Percentiles rank a stretch among this genome's conserved stretches.
phyloP scores from a whole-genome alignment of 345 rosid genomes.

The Citrus sp. region DNA sequence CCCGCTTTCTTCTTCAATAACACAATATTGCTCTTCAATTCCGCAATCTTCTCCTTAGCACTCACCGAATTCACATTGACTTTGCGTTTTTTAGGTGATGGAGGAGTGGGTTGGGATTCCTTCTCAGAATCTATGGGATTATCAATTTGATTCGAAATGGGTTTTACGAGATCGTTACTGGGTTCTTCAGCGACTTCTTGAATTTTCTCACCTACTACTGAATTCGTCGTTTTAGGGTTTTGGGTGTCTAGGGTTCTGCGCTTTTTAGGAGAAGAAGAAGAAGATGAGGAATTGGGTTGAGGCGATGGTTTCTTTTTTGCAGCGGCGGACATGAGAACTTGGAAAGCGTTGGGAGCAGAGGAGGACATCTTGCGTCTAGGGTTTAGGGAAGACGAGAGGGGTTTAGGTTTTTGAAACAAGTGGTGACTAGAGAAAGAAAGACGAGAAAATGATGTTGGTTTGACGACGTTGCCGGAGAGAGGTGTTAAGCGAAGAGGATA shows the following conservation, averaged over 20 bases:
- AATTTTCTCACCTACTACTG: background rate
- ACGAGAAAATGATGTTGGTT: slow-evolving; percentile 14
- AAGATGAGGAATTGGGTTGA: slow-evolving; percentile 16
- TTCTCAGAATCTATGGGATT: background rate
- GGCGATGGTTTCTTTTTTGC: slow-evolving; percentile 11
- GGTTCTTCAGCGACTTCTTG: background rate
- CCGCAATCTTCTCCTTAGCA: slow-evolving; percentile 18
- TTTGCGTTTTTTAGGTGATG: slow-evolving; percentile 15
- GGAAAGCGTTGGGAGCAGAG: slow-evolving; percentile 76
- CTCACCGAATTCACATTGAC: slow-evolving; percentile 3
- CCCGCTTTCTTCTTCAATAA: slow-evolving; percentile 62
- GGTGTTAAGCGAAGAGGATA: slow-evolving; percentile 15
- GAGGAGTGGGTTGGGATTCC: slow-evolving; percentile 7
- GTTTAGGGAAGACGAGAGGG: slow-evolving; percentile 4
- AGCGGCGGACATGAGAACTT: slow-evolving; percentile 80
- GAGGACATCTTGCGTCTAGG: slow-evolving; percentile 36
- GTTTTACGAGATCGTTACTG: background rate
- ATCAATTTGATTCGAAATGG: slow-evolving; percentile 11
- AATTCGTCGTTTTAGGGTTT: slow-evolving; percentile 13
- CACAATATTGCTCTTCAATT: slow-evolving; percentile 55
- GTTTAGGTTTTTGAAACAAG: background rate
- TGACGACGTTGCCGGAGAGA: slow-evolving; percentile 8
- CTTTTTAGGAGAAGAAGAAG: slow-evolving; percentile 35
- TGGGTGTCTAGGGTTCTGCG: slow-evolving; percentile 30
- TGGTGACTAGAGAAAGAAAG: slow-evolving; percentile 12